These are phyloP conservation scores for Alternaria sp. DNA, from an alignment of 2,329 filamentous ascomycete species.

Conservation along the genomic window DNA sequence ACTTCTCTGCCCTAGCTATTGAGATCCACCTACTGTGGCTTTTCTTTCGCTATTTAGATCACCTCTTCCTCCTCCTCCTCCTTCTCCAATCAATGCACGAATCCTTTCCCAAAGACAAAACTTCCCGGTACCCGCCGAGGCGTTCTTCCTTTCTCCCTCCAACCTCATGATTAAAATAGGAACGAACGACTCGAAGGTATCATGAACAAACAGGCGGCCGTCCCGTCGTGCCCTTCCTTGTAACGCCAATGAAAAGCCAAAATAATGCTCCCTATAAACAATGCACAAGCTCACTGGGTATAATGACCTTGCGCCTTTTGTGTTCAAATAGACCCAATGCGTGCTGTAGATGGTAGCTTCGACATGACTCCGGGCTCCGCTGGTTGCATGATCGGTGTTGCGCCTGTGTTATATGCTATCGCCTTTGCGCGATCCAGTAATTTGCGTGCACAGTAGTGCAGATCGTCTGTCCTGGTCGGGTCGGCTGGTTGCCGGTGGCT, in stretches of 20 bases:
- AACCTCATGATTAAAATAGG: constrained; percentile 3
- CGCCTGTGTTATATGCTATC: not conserved
- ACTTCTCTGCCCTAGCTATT: not conserved
- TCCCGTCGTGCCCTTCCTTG: not conserved
- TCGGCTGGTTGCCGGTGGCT: not conserved
- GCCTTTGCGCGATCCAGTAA: not conserved
- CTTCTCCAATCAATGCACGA: not conserved
- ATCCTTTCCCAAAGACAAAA: not conserved
- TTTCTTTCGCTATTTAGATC: not conserved
- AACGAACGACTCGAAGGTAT: constrained; percentile 12
- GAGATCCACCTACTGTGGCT: not conserved
- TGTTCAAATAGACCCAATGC: constrained; percentile 10
- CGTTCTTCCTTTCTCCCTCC: not conserved
- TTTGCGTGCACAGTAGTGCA: not conserved
- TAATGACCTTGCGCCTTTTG: constrained; percentile 11
- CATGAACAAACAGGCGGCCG: constrained; percentile 4
- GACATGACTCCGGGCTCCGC: not conserved
- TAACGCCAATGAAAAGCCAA: not conserved
- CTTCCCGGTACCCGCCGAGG: constrained; percentile 1
- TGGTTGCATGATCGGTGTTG: not conserved
- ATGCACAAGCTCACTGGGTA: constrained; percentile 8
- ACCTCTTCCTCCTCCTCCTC: not conserved
- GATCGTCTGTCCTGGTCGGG: not conserved
- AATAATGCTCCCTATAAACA: not conserved
- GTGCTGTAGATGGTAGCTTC: constrained; percentile 1